Base-by-base conservation (phyloP, 2,329 filamentous ascomycete species). In the Podosphaera fusca region DNA sequence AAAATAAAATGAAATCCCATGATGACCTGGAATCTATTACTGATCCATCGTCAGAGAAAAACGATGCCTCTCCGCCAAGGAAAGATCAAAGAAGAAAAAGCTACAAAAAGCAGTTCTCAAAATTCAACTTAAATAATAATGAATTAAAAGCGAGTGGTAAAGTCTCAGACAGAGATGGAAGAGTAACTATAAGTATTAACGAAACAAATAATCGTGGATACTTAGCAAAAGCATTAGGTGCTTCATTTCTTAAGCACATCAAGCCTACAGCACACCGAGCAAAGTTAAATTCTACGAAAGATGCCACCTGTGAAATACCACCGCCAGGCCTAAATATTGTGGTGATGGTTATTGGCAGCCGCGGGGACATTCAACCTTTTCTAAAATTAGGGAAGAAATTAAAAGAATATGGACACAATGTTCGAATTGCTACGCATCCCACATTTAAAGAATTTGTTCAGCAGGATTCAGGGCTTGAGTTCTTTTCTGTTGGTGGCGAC, bases 321-420 rank as follows among this genome's bases (percentile, higher is more conserved):
- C 57, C 55, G 30, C 64, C 65, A 31, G 61, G 49, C 42, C 38
- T 92, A 52, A 89, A 88, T 66, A 84, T 92, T 56, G 84, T 88
- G 34, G 82, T 90, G 63, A 87, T 88, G 77, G 83, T 90, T 5
- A 87, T 90, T 62, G 86, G 86, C 2, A 85, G 80, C 2, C 75
- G 86, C 54, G 86, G 86, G 40, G 86, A 92, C 64, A 82, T 85
- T 2, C 86, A 92, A 65, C 86, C 86, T 0, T 92, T 92, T 60
- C 69, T 92, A 29, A 81, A 80, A 61, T 76, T 92, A 54, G 85
- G 82, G 29, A 82, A 84, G 68, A 75, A 85, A 0, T 69, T 92
- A 49, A 80, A 83, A 64, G 76, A 86, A 56, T 80, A 85, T 61
- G 82, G 82, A 0, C 85, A 90, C 65, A 76, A 83, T 6, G 84